Base-by-base conservation (phyloP, 108 stramenopile species). In the Asterionellopsis glacialis region DNA sequence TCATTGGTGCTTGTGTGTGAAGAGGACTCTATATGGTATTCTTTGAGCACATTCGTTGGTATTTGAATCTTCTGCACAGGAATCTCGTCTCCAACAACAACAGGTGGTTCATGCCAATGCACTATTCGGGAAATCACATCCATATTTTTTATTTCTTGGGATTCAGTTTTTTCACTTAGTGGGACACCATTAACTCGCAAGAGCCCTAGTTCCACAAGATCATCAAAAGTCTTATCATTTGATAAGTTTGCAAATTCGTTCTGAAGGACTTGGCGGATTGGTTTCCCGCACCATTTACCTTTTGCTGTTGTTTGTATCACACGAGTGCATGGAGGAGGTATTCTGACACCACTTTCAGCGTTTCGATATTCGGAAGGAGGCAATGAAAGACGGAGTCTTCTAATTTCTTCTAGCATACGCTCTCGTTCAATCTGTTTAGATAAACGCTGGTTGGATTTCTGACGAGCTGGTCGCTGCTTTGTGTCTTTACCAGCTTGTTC, bases 91-190 rank as follows among this genome's bases (percentile, higher is more conserved):
- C 85, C 87, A 16, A 83, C 51, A 21, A 53, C 22, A 14, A 92
- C 62, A 2, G 91, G 91, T 44, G 91, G 85, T 57, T 92, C 91
- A 56, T 92, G 87, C 87, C 87, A 88, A 53, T 89, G 83, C n/a
- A 72, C 52, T 11, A 85, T 71, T 0, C 87, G 76, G 54, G 67
- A 62, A 19, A 92, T 70, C 9, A 68, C 73, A 61, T 87, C 85
- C 73, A 77, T 80, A 38, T 83, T 88, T 59, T 67, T 82, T n/a
- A 87, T 76, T 26, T 66, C 13, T 43, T 54, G 55, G 27, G 63
- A 56, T 9, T 42, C 23, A 16, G 65, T 71, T 61, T 16, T 23
- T 49, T 11, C 45, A 1, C 44, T n/a, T 3, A 79, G 48, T 1
- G 74, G 61, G 1, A 57, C 41, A n/a, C 61, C 81, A 53, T 92